A percentile compares a stretch with the other conserved stretches of the same genome.
Conservation (phyloP, 1,139 yeast species). For the Yamadazyma trypodendri region DNA sequence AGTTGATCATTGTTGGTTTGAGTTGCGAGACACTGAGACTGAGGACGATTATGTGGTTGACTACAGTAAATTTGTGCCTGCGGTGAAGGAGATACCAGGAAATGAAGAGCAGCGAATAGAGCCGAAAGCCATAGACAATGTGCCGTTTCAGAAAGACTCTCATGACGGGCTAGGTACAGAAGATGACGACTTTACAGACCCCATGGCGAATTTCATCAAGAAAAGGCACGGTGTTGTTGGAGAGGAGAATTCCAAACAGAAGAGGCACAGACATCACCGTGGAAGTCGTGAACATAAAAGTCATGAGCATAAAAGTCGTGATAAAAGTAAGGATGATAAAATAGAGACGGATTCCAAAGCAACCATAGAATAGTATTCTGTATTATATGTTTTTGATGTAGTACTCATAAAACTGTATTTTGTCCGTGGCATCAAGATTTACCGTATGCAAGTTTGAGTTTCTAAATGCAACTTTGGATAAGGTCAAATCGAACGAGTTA, state of each 20-base stretch:
- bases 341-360: background rate
- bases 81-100: slow-evolving; percentile 13
- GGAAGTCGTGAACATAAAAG: slow-evolving; percentile 3
- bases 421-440: slow-evolving; percentile 28
- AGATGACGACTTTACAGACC: slow-evolving; percentile 17
- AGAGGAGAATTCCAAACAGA: slow-evolving; percentile 2
- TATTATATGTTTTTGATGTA: slow-evolving; percentile 20
- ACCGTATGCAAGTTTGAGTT: slow-evolving; percentile 30
- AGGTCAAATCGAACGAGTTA: slow-evolving; percentile 16
- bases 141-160: background rate
- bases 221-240: too few relatives aligned
- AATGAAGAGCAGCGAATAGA: slow-evolving; percentile 5
- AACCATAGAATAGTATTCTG: too few relatives aligned
- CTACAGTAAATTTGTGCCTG: slow-evolving; percentile 24
- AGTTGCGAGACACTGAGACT: slow-evolving; percentile 51
- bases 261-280: slow-evolving; percentile 3
- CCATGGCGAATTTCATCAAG: slow-evolving; percentile 18
- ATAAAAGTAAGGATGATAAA: background rate
- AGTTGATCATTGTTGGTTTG: slow-evolving; percentile 78
- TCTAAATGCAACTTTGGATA: slow-evolving; percentile 22
- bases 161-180: too few relatives aligned
- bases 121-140: slow-evolving; percentile 5
- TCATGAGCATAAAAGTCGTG: slow-evolving; percentile 5
- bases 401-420: slow-evolving; percentile 34
- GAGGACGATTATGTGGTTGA: slow-evolving; percentile 42